Evolutionary conservation across 2,329 filamentous ascomycete species (phyloP).

Genomic region (Fusarium tuaranense): DNA sequence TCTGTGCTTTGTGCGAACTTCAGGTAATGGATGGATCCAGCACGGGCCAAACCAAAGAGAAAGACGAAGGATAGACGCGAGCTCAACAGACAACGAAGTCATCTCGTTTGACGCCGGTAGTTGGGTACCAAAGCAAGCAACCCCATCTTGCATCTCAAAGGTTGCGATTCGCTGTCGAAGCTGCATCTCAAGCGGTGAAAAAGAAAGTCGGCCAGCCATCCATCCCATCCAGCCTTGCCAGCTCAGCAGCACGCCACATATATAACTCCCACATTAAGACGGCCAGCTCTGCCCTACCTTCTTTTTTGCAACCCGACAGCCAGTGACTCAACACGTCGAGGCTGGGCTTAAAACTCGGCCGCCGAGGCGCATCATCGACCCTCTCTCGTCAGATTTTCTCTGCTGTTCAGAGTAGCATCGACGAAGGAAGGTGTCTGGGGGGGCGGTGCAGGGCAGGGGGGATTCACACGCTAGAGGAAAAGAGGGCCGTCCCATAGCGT

Average conservation of each 20-base stretch:
- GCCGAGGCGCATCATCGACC: constrained; percentile 25
- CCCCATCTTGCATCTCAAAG: neutral
- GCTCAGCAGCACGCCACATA: constrained; percentile 34
- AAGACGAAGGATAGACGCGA: neutral
- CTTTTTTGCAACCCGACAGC: neutral
- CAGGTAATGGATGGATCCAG: constrained; percentile 11
- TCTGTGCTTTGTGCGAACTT: constrained; percentile 18
- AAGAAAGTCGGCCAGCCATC: neutral
- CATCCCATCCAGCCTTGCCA: constrained; percentile 30
- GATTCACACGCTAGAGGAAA: constrained; percentile 1
- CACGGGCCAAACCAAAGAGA: constrained; percentile 6
- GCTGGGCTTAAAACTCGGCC: constrained; percentile 11
- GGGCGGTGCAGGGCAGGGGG: constrained; percentile 22
- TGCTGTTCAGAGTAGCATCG: constrained; percentile 17
- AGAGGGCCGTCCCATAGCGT: constrained; percentile 1
- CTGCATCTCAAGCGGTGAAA: constrained; percentile 10
- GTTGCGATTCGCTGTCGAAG: neutral
- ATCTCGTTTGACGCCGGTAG: neutral
- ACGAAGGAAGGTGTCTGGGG: constrained; percentile 4
- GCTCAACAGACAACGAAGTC: neutral
- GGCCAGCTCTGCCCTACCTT: constrained; percentile 16
- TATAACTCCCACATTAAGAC: constrained; percentile 37
- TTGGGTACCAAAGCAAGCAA: constrained; percentile 5
- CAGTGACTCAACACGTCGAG: neutral
- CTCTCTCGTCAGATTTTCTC: constrained; percentile 16